phyloP scores from a whole-genome alignment of 1,139 yeast species.

The Wickerhamomyces sp. region DNA sequence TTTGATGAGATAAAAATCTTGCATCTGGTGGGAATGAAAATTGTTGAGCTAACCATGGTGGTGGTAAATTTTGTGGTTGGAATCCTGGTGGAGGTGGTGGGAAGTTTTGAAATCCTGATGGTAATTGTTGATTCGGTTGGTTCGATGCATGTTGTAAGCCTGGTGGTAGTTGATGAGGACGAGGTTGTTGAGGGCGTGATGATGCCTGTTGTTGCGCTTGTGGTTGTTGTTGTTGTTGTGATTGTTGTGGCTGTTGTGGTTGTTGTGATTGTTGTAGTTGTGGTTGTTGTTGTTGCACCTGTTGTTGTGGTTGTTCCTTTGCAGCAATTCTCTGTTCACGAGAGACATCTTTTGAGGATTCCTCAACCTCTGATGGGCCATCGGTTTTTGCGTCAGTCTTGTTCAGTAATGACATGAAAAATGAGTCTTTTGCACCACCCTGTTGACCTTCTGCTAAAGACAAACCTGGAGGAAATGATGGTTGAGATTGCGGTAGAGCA shows the following conservation, averaged over 20 bases:
- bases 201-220: conserved; percentile 16
- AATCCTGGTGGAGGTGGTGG: conserved; percentile 16
- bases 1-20: conserved; percentile 3
- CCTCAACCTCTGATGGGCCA: neutral
- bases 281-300: conserved; percentile 16
- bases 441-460: conserved; percentile 3
- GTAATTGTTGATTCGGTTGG: conserved; percentile 7
- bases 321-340: too few species aligned
- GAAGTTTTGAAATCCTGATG: conserved; percentile 2
- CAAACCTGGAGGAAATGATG: conserved; percentile 17
- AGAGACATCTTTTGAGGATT: conserved; percentile 2
- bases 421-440: conserved; percentile 38
- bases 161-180: conserved; percentile 22
- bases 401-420: conserved; percentile 48
- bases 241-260: conserved; percentile 17
- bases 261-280: conserved; percentile 16
- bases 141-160: conserved; percentile 15
- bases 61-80: conserved; percentile 19
- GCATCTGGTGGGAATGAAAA: conserved; percentile 1
- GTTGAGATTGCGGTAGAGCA: neutral
- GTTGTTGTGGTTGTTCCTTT: conserved; percentile 18
- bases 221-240: conserved; percentile 15
- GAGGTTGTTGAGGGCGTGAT: conserved; percentile 18
- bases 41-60: conserved; percentile 17
- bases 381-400: conserved; percentile 27